A percentile compares a stretch with the other conserved stretches of the same genome.
Evolutionary conservation across 352 stramenopile species (phyloP).

Genomic region (Phytopythium sindhum): DNA sequence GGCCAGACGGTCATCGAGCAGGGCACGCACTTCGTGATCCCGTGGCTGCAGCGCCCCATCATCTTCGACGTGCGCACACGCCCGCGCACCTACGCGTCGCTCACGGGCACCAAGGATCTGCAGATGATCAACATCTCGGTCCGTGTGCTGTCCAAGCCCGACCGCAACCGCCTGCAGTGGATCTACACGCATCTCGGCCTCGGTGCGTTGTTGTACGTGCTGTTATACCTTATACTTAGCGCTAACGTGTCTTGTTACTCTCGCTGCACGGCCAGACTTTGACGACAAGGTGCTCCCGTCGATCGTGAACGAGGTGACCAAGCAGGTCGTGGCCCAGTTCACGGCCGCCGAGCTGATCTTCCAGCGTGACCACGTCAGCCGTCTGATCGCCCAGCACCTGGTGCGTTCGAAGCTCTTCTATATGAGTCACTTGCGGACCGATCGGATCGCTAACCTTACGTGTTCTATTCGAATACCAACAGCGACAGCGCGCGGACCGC

Average conservation of each 20-base stretch:
- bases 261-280: conserved; percentile 82
- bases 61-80: conserved; percentile 94
- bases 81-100: conserved; percentile 91
- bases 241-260: conserved; percentile 4
- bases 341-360: conserved; percentile 99
- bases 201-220: too few species aligned
- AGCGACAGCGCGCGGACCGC: conserved; percentile 82
- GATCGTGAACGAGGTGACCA: conserved; percentile 99
- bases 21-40: conserved; percentile 96
- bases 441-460: conserved; percentile 5
- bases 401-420: conserved; percentile 19
- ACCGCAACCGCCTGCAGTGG: conserved; percentile 92
- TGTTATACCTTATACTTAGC: too few species aligned
- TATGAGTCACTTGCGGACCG: conserved; percentile 18
- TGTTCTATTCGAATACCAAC: conserved; percentile 10
- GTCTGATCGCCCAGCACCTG: conserved; percentile 93
- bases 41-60: conserved; percentile 97
- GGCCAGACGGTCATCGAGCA: conserved; percentile 81
- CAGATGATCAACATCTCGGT: conserved; percentile 99
- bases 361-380: conserved; percentile 97
- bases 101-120: conserved; percentile 95
- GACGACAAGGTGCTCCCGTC: conserved; percentile 97
- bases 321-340: conserved; percentile 99
- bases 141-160: conserved; percentile 97
- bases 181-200: conserved; percentile 96